Evolutionary conservation across 331 rosid genomes (phyloP), one percentile per base, ranked within the genome.

Genomic region (Quercus phellos): DNA sequence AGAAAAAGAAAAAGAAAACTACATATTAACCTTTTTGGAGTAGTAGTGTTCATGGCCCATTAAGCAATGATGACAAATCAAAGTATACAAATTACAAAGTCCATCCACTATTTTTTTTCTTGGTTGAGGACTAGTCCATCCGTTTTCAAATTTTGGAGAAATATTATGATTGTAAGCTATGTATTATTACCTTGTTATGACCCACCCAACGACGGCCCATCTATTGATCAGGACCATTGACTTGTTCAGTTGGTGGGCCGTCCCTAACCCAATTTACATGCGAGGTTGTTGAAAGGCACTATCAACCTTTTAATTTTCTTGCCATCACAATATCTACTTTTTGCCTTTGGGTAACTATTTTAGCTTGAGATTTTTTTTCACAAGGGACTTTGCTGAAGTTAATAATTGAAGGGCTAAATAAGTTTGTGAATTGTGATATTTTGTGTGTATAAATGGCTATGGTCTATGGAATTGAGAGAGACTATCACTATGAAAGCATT

Each of bases 161-260:
- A 8, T 8, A 38, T 38, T 66, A 53, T 12, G 68, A 77, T 55
- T 17, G 82, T 68, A 50, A 79, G 74, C 70, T 53, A 58, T 32
- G 74, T 53, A 69, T 53, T 79, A 51, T 63, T 55, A 22, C 34
- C 72, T 70, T 70, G 82, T 73, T 67, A 67, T 73, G 76, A 63
- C 77, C 42, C 81, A 84, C 72, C 79, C 51, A 75, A 84, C 63
- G 89, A 85, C 87, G 74, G 88, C 61, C 85, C 85, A 84, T 88
- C 93, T 54, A 43, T 42, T 84, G 96, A 92, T 92, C 90, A 82
- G 86, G 87, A 92, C 90, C 96, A 71, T 86, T 87, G 92, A 88
- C 84, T 88, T 90, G 86, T 63, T 78, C 67, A 74, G 86, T 81
- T 74, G 88, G 92, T 90, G 84, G 92, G 85, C 76, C 79, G 86